phyloP scores from a whole-genome alignment of 306 rosid species.

The Alnus rubra region DNA sequence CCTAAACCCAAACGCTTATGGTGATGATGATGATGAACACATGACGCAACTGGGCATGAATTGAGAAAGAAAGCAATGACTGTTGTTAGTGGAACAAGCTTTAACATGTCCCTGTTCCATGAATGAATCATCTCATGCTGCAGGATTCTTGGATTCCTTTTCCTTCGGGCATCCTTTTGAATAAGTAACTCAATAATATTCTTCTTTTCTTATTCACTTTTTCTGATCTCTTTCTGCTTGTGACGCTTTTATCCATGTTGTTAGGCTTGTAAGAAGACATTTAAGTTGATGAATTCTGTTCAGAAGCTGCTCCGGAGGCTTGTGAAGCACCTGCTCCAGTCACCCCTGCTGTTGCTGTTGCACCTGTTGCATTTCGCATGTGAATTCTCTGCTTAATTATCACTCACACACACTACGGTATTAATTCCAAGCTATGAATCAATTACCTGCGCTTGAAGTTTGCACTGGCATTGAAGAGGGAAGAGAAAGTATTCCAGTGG shows the following conservation, averaged over 20 bases:
- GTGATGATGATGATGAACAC: conserved; percentile 12
- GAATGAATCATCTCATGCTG: conserved; percentile 19
- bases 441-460: conserved; percentile 52
- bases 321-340: conserved; percentile 35
- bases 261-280: conserved; percentile 46
- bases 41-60: conserved; percentile 27
- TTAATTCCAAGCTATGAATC: neutral
- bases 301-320: conserved; percentile 53
- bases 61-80: conserved; percentile 15
- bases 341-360: conserved; percentile 30
- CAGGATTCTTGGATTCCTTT: conserved; percentile 19
- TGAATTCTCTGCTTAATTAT: neutral
- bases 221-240: conserved; percentile 1
- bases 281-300: conserved; percentile 53
- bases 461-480: conserved; percentile 59
- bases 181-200: conserved; percentile 12
- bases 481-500: conserved; percentile 58
- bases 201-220: conserved; percentile 22
- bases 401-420: neutral
- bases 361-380: conserved; percentile 42
- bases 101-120: conserved; percentile 31
- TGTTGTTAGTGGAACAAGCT: conserved; percentile 49
- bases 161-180: conserved; percentile 25
- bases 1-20: conserved; percentile 38
- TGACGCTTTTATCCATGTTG: conserved; percentile 27